Evolutionary conservation across 148 eudicot genomes (phyloP), one percentile per base, ranked within the genome.

Genomic region (Cornus controversa): DNA sequence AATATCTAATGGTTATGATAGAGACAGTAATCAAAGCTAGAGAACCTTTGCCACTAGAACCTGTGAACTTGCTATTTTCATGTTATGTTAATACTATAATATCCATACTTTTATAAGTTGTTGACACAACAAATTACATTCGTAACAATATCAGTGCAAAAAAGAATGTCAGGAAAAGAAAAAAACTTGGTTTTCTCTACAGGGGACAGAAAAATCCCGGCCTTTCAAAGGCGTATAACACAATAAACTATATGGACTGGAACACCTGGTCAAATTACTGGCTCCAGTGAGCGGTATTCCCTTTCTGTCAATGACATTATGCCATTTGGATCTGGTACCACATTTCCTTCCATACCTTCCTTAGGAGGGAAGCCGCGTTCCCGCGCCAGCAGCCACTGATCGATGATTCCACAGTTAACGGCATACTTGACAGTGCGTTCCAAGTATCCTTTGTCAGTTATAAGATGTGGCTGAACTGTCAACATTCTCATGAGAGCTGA

Each of bases 401-500:
- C 97, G 50, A 85, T 82, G 50, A 93, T 92, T 26, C 99, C 99
- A 69, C 97, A 90, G 75, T 82, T 87, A 47, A 95, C 79, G 22
- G 97, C 97, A 80, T 90, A 95, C 67, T 85, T 89, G 74, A 95
- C 72, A 27, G 90, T 25, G 23, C 77, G 90, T 79, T 91, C 94
- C 78, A 95, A 79, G 84, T 91, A 91, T 23, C 75, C 88, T 84
- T 83, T 90, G 79, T 95, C 96, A 6, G 90, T 85, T 54, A 93
- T 86, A 47, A 86, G 90, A 85, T 91, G 91, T 20, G 97, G 97
- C 82, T 93, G 98, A 27, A 87, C 87, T 18, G 89, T 84, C 82
- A 95, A 80, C 93, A 87, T 93, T 80, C 91, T 91, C 93, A 95
- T 82, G 15, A 95, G 83, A 77, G 90, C 98, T 95, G 91, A 66